phyloP scores from a whole-genome alignment of 2,329 filamentous ascomycete species.

The Tolypocladium amazonense region DNA sequence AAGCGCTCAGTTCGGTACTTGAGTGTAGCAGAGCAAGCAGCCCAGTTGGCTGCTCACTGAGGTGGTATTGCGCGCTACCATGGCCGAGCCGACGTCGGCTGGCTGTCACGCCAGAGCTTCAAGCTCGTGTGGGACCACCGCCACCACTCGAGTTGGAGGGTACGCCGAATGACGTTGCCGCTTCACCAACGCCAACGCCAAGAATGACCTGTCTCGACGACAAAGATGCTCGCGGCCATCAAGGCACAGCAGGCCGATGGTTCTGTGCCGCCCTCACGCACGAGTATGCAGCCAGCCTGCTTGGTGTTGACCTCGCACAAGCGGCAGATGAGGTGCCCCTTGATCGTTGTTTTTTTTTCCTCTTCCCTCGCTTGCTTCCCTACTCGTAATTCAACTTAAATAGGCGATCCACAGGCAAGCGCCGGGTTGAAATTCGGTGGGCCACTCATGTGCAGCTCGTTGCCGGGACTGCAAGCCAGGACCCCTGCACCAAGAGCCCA shows the following conservation, averaged over 20 bases:
- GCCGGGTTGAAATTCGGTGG: conserved; percentile 4
- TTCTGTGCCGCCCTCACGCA: not conserved
- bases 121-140: conserved; percentile 1
- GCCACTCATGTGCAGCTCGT: conserved; percentile 3
- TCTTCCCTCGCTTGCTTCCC: not conserved
- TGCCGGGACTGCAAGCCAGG: conserved; percentile 2
- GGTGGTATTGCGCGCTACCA: not conserved
- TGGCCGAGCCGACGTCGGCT: not conserved
- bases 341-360: not conserved
- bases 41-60: not conserved
- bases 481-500: not conserved
- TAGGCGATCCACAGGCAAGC: conserved; percentile 4
- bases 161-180: conserved; percentile 4
- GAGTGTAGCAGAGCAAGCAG: not conserved
- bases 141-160: conserved; percentile 5
- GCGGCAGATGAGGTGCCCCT: not conserved
- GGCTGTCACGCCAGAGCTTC: not conserved
- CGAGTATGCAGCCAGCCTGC: not conserved
- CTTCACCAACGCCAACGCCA: conserved; percentile 1
- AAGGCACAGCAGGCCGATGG: not conserved
- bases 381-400: conserved; percentile 1
- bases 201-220: not conserved
- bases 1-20: not conserved
- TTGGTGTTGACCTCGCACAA: not conserved
- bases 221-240: not conserved